Base-by-base conservation (phyloP, 1,139 yeast species). In the Suhomyces ambrosiae region DNA sequence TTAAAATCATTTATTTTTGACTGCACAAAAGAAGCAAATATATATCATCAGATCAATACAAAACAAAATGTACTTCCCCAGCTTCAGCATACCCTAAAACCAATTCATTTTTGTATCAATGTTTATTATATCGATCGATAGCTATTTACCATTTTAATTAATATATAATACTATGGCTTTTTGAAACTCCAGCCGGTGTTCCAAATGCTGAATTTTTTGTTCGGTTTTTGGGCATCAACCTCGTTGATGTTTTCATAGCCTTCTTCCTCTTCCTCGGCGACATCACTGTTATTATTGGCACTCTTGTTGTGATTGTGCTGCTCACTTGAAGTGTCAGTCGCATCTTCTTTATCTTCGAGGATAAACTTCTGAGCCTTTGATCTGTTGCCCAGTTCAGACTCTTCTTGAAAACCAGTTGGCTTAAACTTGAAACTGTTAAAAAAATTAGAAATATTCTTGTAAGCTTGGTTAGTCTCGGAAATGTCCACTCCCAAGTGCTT, bases 401-500 rank as follows among this genome's bases (percentile, higher is more conserved):
- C 32, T 7, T 30, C 35, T 12, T 19, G 19, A 5, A 11, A 22
- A 3, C 30, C 27, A n/a, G 28, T 32, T 3, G 40, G 32, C 23
- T 38, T 44, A 23, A 40, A 38, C 23, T 40, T 42, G 22, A 44
- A 38, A 12, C 30, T 37, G 19, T 43, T 58, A 46, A 65, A 62
- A 42, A 65, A 61, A 41, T 53, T 56, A 16, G 49, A 42, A 6
- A 59, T 42, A 26, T 58, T 51, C 33, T 50, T 52, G 42, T 52
- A 46, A 3, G 55, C 41, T 26, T 49, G 54, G 23, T 49, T 51
- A 6, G 46, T 32, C 38, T 56, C 59, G 6, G 44, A 42, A 18
- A 63, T 48, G 13, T 53, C 61, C 18, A 50, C 51, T 3, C 68
- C 77, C 36, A 80, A 57, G 59, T 90, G 97, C 41, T 74, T 72